These are phyloP conservation scores for Sporobolomyces pararoseus DNA, from an alignment of 768 basidiomycete species.

Conservation along the genomic window DNA sequence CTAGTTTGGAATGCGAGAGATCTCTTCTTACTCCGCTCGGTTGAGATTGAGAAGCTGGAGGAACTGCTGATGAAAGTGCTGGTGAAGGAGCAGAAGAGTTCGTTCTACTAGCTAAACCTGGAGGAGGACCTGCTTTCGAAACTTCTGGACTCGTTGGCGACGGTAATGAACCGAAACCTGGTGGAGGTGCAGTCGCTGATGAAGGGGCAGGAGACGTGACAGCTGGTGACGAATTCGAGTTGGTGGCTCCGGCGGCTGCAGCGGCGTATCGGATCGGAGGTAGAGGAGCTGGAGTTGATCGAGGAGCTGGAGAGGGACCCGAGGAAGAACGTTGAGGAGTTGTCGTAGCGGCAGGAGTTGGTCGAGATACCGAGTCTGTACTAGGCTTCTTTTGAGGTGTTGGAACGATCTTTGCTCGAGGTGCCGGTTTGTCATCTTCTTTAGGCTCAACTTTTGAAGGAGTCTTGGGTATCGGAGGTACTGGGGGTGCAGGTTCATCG, in stretches of 20 bases:
- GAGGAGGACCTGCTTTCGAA: constrained; percentile 12
- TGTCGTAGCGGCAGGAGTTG: constrained; percentile 14
- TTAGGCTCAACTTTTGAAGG: constrained; percentile 24
- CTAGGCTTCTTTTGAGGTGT: constrained; percentile 32
- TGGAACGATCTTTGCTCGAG: constrained; percentile 3
- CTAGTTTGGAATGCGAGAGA: not conserved
- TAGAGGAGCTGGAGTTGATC: constrained; percentile 49
- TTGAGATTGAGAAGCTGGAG: not conserved
- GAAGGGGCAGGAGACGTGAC: constrained; percentile 47
- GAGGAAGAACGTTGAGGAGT: constrained; percentile 32
- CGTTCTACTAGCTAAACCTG: constrained; percentile 18
- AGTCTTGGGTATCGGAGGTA: constrained; percentile 40
- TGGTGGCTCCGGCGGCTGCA: constrained; percentile 69
- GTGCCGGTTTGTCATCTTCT: constrained; percentile 10
- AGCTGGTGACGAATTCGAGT: constrained; percentile 38
- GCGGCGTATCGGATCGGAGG: constrained; percentile 86
- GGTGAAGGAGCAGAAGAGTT: constrained; percentile 27
- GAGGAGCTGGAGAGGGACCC: constrained; percentile 20
- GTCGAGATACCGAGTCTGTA: constrained; percentile 22
- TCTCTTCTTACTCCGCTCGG: constrained; percentile 2
- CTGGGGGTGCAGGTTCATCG: constrained; percentile 48
- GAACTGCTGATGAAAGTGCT: constrained; percentile 20
- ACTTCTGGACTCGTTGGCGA: constrained; percentile 16
- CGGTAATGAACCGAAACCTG: constrained; percentile 52
- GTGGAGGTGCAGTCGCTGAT: constrained; percentile 47